A percentile compares a stretch with the other conserved stretches of the same genome.
Conservation (phyloP, 1,139 yeast genomes). For the Magnusiomyces tetraspermus region DNA sequence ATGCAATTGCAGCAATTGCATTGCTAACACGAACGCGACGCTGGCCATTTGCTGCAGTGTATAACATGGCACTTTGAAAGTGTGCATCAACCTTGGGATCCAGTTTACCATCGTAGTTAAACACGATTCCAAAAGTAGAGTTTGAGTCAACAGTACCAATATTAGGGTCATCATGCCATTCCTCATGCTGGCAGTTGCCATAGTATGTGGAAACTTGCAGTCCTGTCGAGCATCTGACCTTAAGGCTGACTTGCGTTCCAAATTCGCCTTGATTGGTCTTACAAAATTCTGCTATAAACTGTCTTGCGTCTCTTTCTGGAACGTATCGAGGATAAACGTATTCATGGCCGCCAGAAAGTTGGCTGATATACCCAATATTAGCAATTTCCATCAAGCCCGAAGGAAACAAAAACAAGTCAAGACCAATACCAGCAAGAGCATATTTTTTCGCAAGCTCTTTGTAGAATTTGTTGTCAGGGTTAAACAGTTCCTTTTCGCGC, state of each 20-base stretch:
- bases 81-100: constrained; percentile 69
- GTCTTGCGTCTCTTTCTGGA: constrained; percentile 60
- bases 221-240: constrained; percentile 83
- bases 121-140: constrained; percentile 60
- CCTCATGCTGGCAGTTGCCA: constrained; percentile 40
- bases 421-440: constrained; percentile 53
- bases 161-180: constrained; percentile 48
- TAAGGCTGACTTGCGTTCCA: constrained; percentile 78
- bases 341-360: constrained; percentile 64
- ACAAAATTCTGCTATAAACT: constrained; percentile 50
- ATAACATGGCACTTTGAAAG: constrained; percentile 83
- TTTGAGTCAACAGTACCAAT: constrained; percentile 58
- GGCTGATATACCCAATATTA: constrained; percentile 57
- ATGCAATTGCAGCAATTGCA: constrained; percentile 70
- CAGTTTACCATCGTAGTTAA: constrained; percentile 69
- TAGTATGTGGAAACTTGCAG: constrained; percentile 73
- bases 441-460: constrained; percentile 50
- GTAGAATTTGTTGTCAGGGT: constrained; percentile 57
- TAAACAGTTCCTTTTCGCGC: constrained; percentile 51
- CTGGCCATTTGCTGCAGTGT: constrained; percentile 66
- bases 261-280: constrained; percentile 28
- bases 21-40: constrained; percentile 82
- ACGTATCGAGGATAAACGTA: constrained; percentile 60
- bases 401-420: constrained; percentile 68
- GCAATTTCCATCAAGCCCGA: constrained; percentile 62